Evolutionary conservation across 805 yeast species (phyloP), one percentile per base, ranked within the genome.

Genomic region (Yamadazyma laniorum): DNA sequence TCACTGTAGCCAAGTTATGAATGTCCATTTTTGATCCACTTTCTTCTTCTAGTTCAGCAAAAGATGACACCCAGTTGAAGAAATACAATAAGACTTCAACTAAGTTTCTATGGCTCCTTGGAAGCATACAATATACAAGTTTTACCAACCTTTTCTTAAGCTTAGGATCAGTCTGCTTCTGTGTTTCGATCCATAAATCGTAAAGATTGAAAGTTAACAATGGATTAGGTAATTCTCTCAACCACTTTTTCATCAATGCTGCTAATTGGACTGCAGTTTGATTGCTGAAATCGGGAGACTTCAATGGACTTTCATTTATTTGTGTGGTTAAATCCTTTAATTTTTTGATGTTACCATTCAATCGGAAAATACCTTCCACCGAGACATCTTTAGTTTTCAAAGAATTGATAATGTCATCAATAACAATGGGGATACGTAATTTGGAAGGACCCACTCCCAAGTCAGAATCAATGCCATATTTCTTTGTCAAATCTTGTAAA

Each of bases 21-120:
- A 85, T 78, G 57, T 91, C 97, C 99, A 93, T 93, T 65, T 91
- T 93, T 3, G 97, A 88, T 0, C 75, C 75, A 16, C 80, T 77
- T 49, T 85, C 90, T 51, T 88, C 95, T 53, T 89, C 97, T 44
- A 90, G 79, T 50, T 87, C 90, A 1, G 97, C 85, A 64, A 93
- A 93, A 2, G 98, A 86, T 0, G 98, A 88, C 2, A 90, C 91
- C 98, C 98, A 93, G 59, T 82, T 82, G 55, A 93, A 77, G 59
- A 93, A 93, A 42, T 82, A 80, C 22, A 90, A 69, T 29, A 93
- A 64, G 2, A 90, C 96, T 56, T 93, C 98, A 25, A 90, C 70
- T 33, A 88, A 71, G 57, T 89, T 95, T 40, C 99, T 74, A 55
- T 90, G 84, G 15, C 79, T 72, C 44, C 81, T 70, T 2, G 97